Base-by-base conservation (phyloP, 768 basidiomycete genomes). In the Termitomyces sp. region DNA sequence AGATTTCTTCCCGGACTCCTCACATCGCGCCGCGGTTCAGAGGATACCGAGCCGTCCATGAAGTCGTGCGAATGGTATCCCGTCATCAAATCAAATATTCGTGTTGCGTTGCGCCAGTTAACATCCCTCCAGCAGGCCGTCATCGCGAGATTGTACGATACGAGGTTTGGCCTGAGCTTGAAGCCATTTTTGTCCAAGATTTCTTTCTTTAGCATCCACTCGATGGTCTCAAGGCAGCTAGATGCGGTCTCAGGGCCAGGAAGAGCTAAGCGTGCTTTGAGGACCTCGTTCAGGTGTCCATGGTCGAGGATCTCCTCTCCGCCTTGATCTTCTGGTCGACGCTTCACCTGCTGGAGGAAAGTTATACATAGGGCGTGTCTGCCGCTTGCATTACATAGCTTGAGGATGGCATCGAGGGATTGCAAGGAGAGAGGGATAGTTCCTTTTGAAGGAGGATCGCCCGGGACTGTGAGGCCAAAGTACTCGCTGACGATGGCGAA, bases 61-160 rank as follows among this genome's bases (percentile, higher is more conserved):
- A 87, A 86, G 53, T 83, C 83, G 58, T 81, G 78, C 2, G 71
- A 66, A 61, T 80, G 81, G 65, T 83, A 85, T 7, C 91, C 90
- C 4, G 89, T 88, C 85, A 92, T 88, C 65, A 90, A 74, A 63
- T 90, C 84, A 70, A 91, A 88, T 18, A 82, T 73, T 53, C 80
- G 79, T 52, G 76, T 69, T 1, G 87, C 84, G 20, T 78, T 78
- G 28, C 69, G 75, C 90, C 89, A 92, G 71, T 92, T 88, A 15
- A 70, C 76, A 39, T 78, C 76, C 59, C 82, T 80, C 83, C 86
- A 84, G 71, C 91, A 92, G 2, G 83, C 80, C 62, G 77, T 72
- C 67, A 92, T 77, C 55, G 85, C 86, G 32, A 88, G 78, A 63
- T 83, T 82, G 71, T 82, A 91, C 9, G 88, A 84, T 22, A 75